Evolutionary conservation across 2,329 filamentous ascomycete genomes (phyloP).

Genomic region (Fusarium nygamai): DNA sequence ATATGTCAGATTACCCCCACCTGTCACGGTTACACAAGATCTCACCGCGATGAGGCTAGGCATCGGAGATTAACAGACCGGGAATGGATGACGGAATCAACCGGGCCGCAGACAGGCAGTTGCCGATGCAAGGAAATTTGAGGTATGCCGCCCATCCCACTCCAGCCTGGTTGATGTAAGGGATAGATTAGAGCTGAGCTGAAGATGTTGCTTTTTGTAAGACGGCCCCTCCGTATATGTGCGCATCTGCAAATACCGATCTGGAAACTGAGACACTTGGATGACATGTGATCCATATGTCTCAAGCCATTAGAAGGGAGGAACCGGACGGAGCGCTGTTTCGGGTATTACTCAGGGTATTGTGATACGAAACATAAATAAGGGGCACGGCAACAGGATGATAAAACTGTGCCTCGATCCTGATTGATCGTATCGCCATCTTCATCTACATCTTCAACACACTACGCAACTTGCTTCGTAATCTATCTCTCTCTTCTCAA

Average conservation of each 20-base stretch:
- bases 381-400: background rate
- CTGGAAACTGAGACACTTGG: background rate
- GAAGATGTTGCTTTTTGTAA: background rate
- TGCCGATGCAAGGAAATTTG: background rate
- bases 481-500: background rate
- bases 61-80: background rate
- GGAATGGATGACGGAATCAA: background rate
- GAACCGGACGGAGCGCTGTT: background rate
- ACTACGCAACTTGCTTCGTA: too few relatives aligned
- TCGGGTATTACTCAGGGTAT: background rate
- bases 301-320: background rate
- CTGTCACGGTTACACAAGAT: background rate
- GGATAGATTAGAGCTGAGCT: background rate
- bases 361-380: background rate
- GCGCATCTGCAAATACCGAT: background rate
- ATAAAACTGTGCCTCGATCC: background rate
- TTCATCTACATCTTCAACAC: too few relatives aligned
- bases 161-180: background rate
- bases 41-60: background rate
- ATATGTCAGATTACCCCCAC: background rate
- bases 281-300: background rate
- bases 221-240: background rate
- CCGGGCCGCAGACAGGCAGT: too few relatives aligned
- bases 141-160: background rate
- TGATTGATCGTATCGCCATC: accelerated